Evolutionary conservation across 805 yeast genomes (phyloP).

Genomic region (Candida hungchunana): DNA sequence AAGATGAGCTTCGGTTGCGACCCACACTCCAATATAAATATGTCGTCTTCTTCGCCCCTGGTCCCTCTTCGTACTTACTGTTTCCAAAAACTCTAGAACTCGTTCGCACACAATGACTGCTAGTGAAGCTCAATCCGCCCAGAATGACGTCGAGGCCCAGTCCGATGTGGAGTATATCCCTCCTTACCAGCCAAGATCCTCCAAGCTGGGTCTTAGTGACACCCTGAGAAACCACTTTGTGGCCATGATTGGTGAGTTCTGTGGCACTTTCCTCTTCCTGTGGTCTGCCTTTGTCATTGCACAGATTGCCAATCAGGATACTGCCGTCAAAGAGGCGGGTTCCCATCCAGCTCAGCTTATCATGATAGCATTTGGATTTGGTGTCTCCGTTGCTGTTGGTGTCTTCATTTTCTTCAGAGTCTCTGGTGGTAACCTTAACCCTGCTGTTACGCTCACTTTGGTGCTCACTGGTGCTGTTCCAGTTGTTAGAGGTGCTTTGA

Average conservation of each 20-base stretch:
- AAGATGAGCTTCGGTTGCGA: not conserved
- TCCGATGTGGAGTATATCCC: constrained; percentile 36
- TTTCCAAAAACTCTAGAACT: not conserved
- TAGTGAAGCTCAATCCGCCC: constrained; percentile 7
- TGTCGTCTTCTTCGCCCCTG: too few species aligned
- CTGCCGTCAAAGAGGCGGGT: constrained; percentile 31
- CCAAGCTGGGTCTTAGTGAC: constrained; percentile 38
- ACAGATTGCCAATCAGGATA: constrained; percentile 69
- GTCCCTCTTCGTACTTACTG: too few species aligned
- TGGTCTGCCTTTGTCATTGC: constrained; percentile 83
- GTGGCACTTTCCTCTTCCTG: constrained; percentile 80
- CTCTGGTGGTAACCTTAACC: constrained; percentile 88
- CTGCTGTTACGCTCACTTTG: constrained; percentile 77
- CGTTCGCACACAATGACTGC: constrained; percentile 8
- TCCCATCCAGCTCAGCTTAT: constrained; percentile 64
- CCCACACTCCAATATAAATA: too few species aligned
- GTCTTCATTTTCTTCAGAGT: constrained; percentile 67
- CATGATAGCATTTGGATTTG: constrained; percentile 84
- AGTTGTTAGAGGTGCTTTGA: constrained; percentile 63
- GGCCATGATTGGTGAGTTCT: constrained; percentile 76
- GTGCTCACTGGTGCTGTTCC: constrained; percentile 70
- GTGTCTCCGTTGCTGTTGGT: constrained; percentile 75
- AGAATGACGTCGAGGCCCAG: constrained; percentile 29
- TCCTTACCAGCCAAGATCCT: constrained; percentile 31
- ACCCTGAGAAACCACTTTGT: constrained; percentile 54